Evolutionary conservation across 768 basidiomycete genomes (phyloP).

Genomic region (Sporobolomyces phaffii): DNA sequence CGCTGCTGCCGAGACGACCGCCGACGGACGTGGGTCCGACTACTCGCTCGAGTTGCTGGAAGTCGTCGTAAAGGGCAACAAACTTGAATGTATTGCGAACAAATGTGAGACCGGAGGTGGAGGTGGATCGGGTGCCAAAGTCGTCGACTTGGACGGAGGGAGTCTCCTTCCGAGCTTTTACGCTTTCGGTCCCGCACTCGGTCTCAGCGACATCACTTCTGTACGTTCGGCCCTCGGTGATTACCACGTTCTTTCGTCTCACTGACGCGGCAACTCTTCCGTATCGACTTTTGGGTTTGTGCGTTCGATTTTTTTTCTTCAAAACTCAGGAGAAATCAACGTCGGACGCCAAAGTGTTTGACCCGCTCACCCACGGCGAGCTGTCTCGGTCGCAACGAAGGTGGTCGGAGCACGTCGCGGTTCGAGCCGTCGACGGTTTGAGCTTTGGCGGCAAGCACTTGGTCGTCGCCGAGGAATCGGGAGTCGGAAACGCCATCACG

Average conservation of each 20-base stretch:
- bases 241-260: too few relatives aligned
- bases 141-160: constrained; percentile 15
- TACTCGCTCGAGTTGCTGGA: not conserved
- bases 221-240: too few relatives aligned
- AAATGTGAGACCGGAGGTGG: not conserved
- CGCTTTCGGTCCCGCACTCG: constrained; percentile 18
- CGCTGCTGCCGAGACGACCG: too few relatives aligned
- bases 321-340: constrained; percentile 10
- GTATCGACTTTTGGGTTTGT: too few relatives aligned
- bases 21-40: too few relatives aligned
- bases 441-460: constrained; percentile 29
- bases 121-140: not conserved
- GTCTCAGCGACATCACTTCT: constrained; percentile 23
- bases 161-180: constrained; percentile 15
- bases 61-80: constrained; percentile 18
- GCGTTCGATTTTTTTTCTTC: not conserved
- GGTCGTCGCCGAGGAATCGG: constrained; percentile 13
- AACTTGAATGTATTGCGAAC: constrained; percentile 12
- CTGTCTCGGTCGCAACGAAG: constrained; percentile 4
- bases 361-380: constrained; percentile 7
- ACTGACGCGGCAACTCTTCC: too few relatives aligned
- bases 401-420: not conserved
- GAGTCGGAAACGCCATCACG: constrained; percentile 19
- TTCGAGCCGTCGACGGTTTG: constrained; percentile 21
- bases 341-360: constrained; percentile 7